phyloP scores from a whole-genome alignment of 1,284 basidiomycete genomes.

The Boletus mariae region DNA sequence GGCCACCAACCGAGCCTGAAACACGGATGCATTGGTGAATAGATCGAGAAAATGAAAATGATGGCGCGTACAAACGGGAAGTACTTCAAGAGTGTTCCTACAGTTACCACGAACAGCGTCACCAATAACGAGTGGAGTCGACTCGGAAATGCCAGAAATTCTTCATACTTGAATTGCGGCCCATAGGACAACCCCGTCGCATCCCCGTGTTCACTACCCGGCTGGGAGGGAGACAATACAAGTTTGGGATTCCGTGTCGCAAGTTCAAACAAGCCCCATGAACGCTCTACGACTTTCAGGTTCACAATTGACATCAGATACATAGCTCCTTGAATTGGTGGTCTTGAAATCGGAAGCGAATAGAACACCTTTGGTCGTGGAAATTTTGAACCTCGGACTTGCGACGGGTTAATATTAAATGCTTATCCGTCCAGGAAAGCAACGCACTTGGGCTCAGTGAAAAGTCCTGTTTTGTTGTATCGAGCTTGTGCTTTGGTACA shows the following conservation, averaged over 20 bases:
- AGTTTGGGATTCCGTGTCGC: constrained; percentile 23
- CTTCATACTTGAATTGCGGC: constrained; percentile 67
- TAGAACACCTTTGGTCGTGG: constrained; percentile 43
- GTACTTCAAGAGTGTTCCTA: constrained; percentile 16
- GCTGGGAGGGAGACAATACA: constrained; percentile 8
- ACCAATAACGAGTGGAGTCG: constrained; percentile 41
- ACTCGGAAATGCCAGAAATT: constrained; percentile 53
- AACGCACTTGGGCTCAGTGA: constrained; percentile 55
- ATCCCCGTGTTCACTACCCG: constrained; percentile 12
- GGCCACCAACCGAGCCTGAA: constrained; percentile 52
- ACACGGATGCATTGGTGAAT: constrained; percentile 1
- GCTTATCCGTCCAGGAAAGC: not conserved
- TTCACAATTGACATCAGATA: constrained; percentile 67
- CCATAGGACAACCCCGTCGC: constrained; percentile 48
- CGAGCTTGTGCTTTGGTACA: constrained; percentile 40
- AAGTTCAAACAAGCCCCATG: constrained; percentile 66
- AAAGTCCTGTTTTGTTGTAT: constrained; percentile 40
- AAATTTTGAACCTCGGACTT: constrained; percentile 43
- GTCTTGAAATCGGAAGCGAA: constrained; percentile 44
- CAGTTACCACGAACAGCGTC: constrained; percentile 16
- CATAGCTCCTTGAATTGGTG: constrained; percentile 49
- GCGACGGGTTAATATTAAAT: constrained; percentile 4
- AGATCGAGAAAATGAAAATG: not conserved
- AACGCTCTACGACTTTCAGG: constrained; percentile 69
- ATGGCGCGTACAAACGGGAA: constrained; percentile 25